Base-by-base conservation (phyloP, 306 rosid genomes). In the Malus orientalis region DNA sequence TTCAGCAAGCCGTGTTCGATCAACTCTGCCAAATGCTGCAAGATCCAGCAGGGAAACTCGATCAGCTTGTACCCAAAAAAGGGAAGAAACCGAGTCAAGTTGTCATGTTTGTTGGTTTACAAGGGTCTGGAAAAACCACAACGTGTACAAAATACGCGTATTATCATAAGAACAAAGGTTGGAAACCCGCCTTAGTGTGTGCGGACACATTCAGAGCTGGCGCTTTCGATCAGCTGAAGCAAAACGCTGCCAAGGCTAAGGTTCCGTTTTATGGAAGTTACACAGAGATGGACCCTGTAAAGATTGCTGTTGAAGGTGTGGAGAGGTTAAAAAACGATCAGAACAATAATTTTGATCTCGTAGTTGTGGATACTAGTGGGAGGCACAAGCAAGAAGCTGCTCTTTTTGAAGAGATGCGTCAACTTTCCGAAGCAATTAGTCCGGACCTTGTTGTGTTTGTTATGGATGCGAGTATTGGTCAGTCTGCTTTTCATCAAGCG, bases 201-300 rank as follows among this genome's bases (percentile, higher is more conserved):
- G 97, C 97, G 0, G 97, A 95, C 90, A 92, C 98, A 27, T 95
- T 95, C 77, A 86, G 96, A 78, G 98, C 97, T 58, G 97, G 98
- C 84, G 97, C 97, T 23, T 94, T 94, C 85, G 98, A 94, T 86
- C 98, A 91, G 83, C 79, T 91, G 86, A 94, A 90, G 88, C 96
- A 94, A 19, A 94, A 94, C 78, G 96, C 97, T 0, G 92, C 93
- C 19, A 90, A 92, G 87, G 96, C 97, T 20, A 92, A 95, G 82
- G 90, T 95, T 82, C 98, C 97, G 63, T 92, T 95, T 80, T 95
- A 92, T 62, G 98, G 97, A 79, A 95, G 95, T 82, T 89, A 91
- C 84, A 83, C 78, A 84, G 97, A 91, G 79, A 87, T 90, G 2
- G 98, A 93, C 76, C 96, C 97, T 30, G 91, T 87, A 54, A 89